Evolutionary conservation across 257 asterid species (phyloP).

Genomic region (Capsicum chinense): DNA sequence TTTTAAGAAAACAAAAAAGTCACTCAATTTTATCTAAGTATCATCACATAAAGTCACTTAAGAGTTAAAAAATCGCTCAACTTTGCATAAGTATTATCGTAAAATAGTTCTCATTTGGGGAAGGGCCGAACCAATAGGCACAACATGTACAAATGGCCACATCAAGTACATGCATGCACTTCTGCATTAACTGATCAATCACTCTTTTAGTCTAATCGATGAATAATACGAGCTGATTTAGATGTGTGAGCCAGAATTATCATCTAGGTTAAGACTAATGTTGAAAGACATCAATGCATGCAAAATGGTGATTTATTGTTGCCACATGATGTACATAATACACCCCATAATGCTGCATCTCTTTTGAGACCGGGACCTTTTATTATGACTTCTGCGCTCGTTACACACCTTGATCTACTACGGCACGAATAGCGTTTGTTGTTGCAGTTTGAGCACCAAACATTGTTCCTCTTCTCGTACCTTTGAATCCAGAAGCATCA

Average conservation of each 20-base stretch:
- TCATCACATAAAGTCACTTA: neutral
- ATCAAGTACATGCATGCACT: neutral
- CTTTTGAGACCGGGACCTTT: too few relatives aligned
- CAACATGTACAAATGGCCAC: neutral
- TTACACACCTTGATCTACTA: too few relatives aligned
- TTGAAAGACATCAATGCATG: neutral
- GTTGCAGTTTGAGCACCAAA: too few relatives aligned
- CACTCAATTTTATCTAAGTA: neutral
- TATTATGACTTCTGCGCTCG: too few relatives aligned
- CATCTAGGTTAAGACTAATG: neutral
- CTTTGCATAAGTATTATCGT: neutral
- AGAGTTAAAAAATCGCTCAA: neutral
- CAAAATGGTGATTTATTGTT: neutral
- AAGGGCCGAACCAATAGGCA: neutral
- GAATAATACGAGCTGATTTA: neutral
- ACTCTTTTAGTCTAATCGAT: neutral
- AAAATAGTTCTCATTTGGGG: neutral
- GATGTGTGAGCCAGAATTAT: fast-evolving
- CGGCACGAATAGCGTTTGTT: too few relatives aligned
- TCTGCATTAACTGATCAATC: neutral
- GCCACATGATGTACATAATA: neutral
- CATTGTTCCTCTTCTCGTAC: too few relatives aligned
- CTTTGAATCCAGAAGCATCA: too few relatives aligned
- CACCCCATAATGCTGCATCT: neutral
- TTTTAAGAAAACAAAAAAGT: too few relatives aligned